Base-by-base conservation (phyloP, 73 alveolate genomes). In the Loxodes magnus region DNA sequence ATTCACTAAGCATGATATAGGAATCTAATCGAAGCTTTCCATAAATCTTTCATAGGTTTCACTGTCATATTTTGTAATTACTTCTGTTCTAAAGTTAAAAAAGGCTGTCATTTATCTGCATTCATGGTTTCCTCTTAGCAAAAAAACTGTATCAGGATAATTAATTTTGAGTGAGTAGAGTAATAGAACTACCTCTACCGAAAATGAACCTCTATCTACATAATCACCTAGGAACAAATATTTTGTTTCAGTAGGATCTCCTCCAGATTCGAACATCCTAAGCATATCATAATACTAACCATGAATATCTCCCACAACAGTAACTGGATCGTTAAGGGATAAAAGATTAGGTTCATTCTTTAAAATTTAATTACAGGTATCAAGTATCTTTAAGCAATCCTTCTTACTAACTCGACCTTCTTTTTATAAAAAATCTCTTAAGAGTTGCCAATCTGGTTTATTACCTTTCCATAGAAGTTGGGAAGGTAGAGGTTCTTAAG, bases 41-140 rank as follows among this genome's bases (percentile, higher is more conserved):
- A 77, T 78, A 37, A 82, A 56, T n/a, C 39, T 38, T 7, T 82
- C 87, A 62, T 82, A 82, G 23, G 79, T 64, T 38, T 84, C 93
- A 37, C 61, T 36, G 50, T 84, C 96, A 62, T 67, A 84, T 46
- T 80, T 78, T 49, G 64, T 44, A 22, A 74, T 36, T 25, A 71
- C 44, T 56, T 84, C 96, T 43, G 44, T 63, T 42, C 87, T 58
- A 55, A 84, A 84, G 50, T 79, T 84, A 77, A 84, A 84, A 57
- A 64, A 74, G 10, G 71, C 21, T 14, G 96, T 84, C 88, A 84
- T 63, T 56, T 84, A 69, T 52, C 91, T 39, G 51, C 93, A 80
- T 37, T 84, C 96, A 43, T 84, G 96, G 35, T 84, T 84, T 23
- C 96, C 96, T 68, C 96, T 35, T 31, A 84, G 67, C 69, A 84